Evolutionary conservation across 352 stramenopile genomes (phyloP).

Genomic region (Phytophthora ramorum): DNA sequence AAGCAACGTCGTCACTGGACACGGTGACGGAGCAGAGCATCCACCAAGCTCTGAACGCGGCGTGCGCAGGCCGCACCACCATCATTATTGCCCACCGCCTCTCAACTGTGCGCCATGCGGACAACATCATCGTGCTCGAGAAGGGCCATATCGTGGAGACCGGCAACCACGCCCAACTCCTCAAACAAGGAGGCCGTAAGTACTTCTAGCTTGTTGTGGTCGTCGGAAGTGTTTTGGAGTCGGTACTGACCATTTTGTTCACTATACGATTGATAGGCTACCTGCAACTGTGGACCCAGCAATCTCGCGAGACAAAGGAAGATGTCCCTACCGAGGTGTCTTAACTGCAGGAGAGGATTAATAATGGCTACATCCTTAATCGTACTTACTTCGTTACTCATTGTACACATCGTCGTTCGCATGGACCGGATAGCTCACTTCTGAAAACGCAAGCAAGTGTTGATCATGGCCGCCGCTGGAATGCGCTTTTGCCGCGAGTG

Average conservation of each 20-base stretch:
- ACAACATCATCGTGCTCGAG: constrained; percentile 74
- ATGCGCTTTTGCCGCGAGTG: constrained; percentile 92
- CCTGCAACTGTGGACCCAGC: constrained; percentile 48
- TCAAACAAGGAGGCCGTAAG: constrained; percentile 54
- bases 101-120: constrained; percentile 77
- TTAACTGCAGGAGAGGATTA: too few species aligned
- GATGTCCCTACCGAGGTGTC: not conserved
- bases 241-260: constrained; percentile 8
- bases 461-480: constrained; percentile 75
- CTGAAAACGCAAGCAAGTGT: constrained; percentile 25
- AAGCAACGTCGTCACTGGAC: constrained; percentile 83
- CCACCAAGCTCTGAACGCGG: constrained; percentile 62
- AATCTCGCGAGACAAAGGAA: constrained; percentile 41
- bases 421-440: constrained; percentile 23
- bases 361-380: constrained; percentile 13
- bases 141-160: constrained; percentile 61
- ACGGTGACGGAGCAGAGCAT: constrained; percentile 78
- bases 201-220: not conserved
- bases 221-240: not conserved
- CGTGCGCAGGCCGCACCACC: constrained; percentile 65
- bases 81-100: constrained; percentile 85
- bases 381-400: constrained; percentile 23
- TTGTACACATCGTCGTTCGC: constrained; percentile 7
- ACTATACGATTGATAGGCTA: constrained; percentile 31
- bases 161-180: constrained; percentile 51